These are phyloP conservation scores for Aspergillus indologenus DNA, from an alignment of 495 filamentous ascomycete genomes.

Conservation along the genomic window DNA sequence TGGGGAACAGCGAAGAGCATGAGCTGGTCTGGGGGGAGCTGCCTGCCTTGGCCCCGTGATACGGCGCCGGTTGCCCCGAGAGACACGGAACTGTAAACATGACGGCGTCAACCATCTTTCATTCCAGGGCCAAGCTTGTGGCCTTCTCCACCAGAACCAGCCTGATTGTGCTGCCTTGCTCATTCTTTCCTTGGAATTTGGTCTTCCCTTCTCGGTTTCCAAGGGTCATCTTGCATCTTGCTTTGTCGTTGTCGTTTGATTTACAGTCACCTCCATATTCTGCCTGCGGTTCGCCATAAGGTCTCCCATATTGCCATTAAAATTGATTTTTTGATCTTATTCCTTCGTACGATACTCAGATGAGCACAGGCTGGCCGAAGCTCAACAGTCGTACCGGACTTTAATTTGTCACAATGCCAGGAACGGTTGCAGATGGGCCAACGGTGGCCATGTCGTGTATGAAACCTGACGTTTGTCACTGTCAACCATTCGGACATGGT, in stretches of 20 bases:
- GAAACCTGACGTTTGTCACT: constrained; percentile 14
- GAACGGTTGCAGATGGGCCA: constrained; percentile 59
- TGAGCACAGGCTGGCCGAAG: constrained; percentile 46
- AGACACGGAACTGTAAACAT: constrained; percentile 45
- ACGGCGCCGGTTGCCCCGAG: constrained; percentile 42
- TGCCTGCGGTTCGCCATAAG: constrained; percentile 1
- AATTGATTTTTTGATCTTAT: constrained; percentile 11
- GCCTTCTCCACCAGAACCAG: constrained; percentile 30
- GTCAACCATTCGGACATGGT: background rate
- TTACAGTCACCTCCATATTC: background rate
- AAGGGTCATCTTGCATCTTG: constrained; percentile 1
- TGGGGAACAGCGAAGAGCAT: background rate
- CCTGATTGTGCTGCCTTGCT: constrained; percentile 20
- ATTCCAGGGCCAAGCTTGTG: constrained; percentile 25
- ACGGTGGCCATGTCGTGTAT: constrained; percentile 63
- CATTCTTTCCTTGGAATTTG: constrained; percentile 14
- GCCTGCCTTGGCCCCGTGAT: constrained; percentile 13
- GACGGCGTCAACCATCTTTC: constrained; percentile 17
- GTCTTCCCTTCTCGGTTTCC: constrained; percentile 14
- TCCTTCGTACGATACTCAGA: constrained; percentile 22
- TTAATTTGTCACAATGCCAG: constrained; percentile 53
- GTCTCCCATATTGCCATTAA: constrained; percentile 10
- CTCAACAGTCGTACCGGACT: constrained; percentile 24
- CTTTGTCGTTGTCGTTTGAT: constrained; percentile 7
- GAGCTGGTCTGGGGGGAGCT: constrained; percentile 1